Evolutionary conservation across 805 yeast genomes (phyloP).

Genomic region (Spathaspora gorwiae): DNA sequence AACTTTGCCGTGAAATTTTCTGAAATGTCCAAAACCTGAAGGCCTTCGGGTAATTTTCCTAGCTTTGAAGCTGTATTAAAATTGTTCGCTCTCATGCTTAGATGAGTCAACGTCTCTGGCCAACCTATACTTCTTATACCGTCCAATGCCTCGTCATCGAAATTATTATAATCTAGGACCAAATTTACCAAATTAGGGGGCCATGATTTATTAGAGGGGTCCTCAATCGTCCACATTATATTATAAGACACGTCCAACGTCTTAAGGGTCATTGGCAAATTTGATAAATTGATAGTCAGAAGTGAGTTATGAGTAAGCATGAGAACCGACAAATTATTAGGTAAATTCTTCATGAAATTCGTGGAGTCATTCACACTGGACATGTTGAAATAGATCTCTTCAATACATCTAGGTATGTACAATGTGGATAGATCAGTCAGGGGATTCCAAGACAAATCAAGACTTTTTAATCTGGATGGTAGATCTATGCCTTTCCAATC

Average conservation of each 20-base stretch:
- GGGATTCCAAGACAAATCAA: constrained; percentile 36
- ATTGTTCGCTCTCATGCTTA: background rate
- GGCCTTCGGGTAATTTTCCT: constrained; percentile 5
- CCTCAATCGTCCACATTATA: constrained; percentile 7
- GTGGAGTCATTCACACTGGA: constrained; percentile 16
- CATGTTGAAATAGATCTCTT: constrained; percentile 28
- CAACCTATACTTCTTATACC: background rate
- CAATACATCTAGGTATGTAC: constrained; percentile 16
- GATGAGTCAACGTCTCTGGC: background rate
- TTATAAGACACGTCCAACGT: constrained; percentile 23
- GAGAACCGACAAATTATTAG: constrained; percentile 20
- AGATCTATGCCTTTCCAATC: constrained; percentile 24
- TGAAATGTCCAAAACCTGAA: constrained; percentile 6
- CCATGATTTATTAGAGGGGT: constrained; percentile 2
- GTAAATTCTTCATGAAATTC: constrained; percentile 12
- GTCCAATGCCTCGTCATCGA: background rate
- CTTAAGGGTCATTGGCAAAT: constrained; percentile 23
- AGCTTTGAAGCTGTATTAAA: constrained; percentile 3
- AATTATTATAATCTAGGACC: background rate
- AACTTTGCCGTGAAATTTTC: constrained; percentile 1
- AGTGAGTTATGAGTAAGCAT: constrained; percentile 32
- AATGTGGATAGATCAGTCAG: constrained; percentile 20
- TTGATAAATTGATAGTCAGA: constrained; percentile 11
- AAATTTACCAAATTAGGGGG: constrained; percentile 6
- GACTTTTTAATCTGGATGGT: constrained; percentile 21